Conservation (phyloP, 2,329 filamentous ascomycete genomes). For the Pseudocercospora musae region DNA sequence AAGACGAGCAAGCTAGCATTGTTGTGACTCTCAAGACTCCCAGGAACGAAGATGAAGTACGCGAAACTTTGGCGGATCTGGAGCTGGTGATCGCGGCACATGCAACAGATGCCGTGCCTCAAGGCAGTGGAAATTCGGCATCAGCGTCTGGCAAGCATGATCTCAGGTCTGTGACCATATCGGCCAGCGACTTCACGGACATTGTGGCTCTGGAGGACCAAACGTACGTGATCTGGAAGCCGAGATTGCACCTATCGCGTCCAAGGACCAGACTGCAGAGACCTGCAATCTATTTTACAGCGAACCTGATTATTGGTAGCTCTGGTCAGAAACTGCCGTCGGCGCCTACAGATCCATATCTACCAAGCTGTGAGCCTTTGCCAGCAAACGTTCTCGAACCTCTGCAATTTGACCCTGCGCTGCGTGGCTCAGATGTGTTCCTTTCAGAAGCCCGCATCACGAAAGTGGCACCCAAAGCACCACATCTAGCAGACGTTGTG, state of each 20-base stretch:
- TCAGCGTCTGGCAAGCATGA: slow-evolving; percentile 34
- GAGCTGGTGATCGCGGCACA: slow-evolving; percentile 32
- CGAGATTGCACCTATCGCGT: slow-evolving; percentile 27
- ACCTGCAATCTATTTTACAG: slow-evolving; percentile 63
- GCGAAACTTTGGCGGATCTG: slow-evolving; percentile 24
- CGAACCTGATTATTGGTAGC: slow-evolving; percentile 20
- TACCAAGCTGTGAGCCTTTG: slow-evolving; percentile 65
- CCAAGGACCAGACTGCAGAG: slow-evolving; percentile 62
- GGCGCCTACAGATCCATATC: slow-evolving; percentile 59
- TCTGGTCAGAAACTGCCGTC: slow-evolving; percentile 47
- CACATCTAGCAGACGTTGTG: slow-evolving; percentile 56
- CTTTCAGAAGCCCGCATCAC: slow-evolving; percentile 73
- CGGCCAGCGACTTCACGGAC: slow-evolving; percentile 15
- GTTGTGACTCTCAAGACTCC: slow-evolving; percentile 28
- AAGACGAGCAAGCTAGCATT: slow-evolving; percentile 31
- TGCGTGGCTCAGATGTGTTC: slow-evolving; percentile 52
- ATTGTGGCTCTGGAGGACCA: slow-evolving; percentile 21
- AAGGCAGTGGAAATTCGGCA: slow-evolving; percentile 28
- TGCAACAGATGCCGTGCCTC: slow-evolving; percentile 34
- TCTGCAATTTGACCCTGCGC: slow-evolving; percentile 60
- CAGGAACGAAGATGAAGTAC: slow-evolving; percentile 18
- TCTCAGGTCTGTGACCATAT: slow-evolving; percentile 20
- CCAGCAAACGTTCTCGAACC: slow-evolving; percentile 75
- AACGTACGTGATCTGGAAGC: slow-evolving; percentile 32
- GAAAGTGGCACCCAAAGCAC: slow-evolving; percentile 66